phyloP scores from a whole-genome alignment of 2,329 filamentous ascomycete species.

The Alternaria arbusti region DNA sequence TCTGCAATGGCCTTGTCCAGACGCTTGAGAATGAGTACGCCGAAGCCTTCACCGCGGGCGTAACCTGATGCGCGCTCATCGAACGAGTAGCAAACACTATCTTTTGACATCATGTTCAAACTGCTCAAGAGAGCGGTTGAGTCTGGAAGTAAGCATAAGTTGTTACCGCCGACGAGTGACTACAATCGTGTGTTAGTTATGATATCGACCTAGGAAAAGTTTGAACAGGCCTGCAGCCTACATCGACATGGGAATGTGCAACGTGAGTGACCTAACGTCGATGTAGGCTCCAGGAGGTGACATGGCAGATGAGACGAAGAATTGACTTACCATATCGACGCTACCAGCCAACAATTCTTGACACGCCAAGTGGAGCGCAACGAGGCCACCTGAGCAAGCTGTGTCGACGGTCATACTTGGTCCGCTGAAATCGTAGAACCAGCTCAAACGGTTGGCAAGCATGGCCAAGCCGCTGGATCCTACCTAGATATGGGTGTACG shows the following conservation, averaged over 20 bases:
- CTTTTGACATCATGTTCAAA: constrained; percentile 35
- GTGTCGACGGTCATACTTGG: constrained; percentile 36
- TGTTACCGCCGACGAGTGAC: constrained; percentile 21
- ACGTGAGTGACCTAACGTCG: neutral
- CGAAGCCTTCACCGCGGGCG: constrained; percentile 66
- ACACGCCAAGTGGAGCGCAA: constrained; percentile 31
- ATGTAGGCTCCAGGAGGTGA: neutral
- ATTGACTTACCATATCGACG: constrained; percentile 13
- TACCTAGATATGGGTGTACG: no score
- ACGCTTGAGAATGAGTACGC: constrained; percentile 33
- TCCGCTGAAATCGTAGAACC: constrained; percentile 35
- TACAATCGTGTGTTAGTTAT: neutral
- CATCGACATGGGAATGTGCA: neutral
- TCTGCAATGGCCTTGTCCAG: constrained; percentile 21
- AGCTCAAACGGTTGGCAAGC: constrained; percentile 27
- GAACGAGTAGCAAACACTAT: constrained; percentile 39
- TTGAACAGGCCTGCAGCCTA: neutral
- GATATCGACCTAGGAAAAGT: neutral
- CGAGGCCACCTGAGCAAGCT: constrained; percentile 33
- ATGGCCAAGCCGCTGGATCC: constrained; percentile 14
- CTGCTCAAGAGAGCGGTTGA: constrained; percentile 12
- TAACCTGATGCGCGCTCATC: constrained; percentile 67
- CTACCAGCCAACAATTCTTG: constrained; percentile 17
- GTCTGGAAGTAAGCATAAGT: constrained; percentile 19
- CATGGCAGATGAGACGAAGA: neutral